These are phyloP conservation scores for Chenopodium quinoa DNA, from an alignment of 148 eudicot species.

Conservation along the genomic window DNA sequence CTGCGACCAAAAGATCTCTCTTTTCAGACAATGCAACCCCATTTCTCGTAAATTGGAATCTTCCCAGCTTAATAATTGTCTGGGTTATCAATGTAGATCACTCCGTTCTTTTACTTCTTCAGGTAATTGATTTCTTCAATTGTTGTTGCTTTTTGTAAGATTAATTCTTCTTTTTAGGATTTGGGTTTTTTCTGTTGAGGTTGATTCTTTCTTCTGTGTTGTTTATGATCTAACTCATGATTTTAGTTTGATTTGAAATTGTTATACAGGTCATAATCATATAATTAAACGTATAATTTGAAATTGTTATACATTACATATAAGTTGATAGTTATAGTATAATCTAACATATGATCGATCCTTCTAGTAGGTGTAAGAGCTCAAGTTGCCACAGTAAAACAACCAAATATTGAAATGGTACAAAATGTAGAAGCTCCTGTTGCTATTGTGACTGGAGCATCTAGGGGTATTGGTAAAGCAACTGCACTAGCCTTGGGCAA, in stretches of 20 bases:
- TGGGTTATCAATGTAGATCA: conserved; percentile 18
- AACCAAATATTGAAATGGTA: conserved; percentile 40
- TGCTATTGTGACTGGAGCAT: conserved; percentile 91
- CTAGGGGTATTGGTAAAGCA: conserved; percentile 96
- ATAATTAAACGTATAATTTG: too few species aligned
- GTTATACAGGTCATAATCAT: not conserved
- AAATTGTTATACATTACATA: too few species aligned
- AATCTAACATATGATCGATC: too few species aligned
- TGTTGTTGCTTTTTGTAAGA: not conserved
- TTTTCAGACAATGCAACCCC: conserved; percentile 3
- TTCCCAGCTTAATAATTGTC: not conserved
- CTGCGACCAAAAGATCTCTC: conserved; percentile 4
- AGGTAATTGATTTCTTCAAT: conserved; percentile 1
- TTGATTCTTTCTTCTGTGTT: not conserved
- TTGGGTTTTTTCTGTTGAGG: not conserved
- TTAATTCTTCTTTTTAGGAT: not conserved
- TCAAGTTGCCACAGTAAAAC: conserved; percentile 61
- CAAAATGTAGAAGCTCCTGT: conserved; percentile 75
- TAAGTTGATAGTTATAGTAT: too few species aligned
- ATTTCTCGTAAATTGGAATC: conserved; percentile 23
- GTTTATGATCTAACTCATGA: not conserved
- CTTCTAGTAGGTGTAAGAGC: conserved; percentile 43
- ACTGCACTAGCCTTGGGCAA: conserved; percentile 83
- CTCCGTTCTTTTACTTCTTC: conserved; percentile 17
- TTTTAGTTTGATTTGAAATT: not conserved